Evolutionary conservation across 1,284 basidiomycete species (phyloP), one percentile per base, ranked within the genome.

Genomic region (Leccinum subspadiceum): DNA sequence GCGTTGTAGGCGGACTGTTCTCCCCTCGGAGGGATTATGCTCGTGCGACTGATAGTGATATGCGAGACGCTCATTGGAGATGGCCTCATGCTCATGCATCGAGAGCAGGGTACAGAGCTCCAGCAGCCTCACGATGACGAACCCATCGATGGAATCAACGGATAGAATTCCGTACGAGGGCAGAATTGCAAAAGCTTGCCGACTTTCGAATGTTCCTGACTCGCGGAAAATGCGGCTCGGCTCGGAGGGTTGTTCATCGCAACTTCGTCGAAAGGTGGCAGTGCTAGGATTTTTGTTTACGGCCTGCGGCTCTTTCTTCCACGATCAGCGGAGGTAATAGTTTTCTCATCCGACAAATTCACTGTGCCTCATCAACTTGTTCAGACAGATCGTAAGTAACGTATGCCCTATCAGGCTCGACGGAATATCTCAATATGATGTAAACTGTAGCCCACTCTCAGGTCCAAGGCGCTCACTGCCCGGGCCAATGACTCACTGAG

Each of bases 231-330:
- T 33, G 31, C 4, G 9, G 31, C n/a, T n/a, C n/a, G n/a, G n/a
- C n/a, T n/a, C n/a, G 20, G 20, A 20, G 20, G 24, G 24, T 65
- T 31, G 54, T 29, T 41, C 8, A 37, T 37, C 44, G 24, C 53
- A 58, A 54, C 29, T 12, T 49, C 24, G 10, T 20, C 5, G 13
- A 1, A 26, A 8, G n/a, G 65, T 56, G 65, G 53, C 64, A 20
- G 57, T 64, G 50, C 29, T 15, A 20, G 26, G 5, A n/a, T 9
- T 10, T 24, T 13, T 20, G 41, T 35, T 35, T 13, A 35, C 35
- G 5, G 13, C 35, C 35, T 31, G 29, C 29, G 29, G 31, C 9
- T 31, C 31, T 31, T 17, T 3, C 9, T 44, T 20, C 41, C 41
- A 44, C 41, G 41, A 44, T 20, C 5, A 44, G 1, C 41, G 41